A percentile compares a stretch with the other conserved stretches of the same genome.
These are phyloP conservation scores for Asclepias syriaca DNA, from an alignment of 257 asterid genomes.

Conservation along the genomic window DNA sequence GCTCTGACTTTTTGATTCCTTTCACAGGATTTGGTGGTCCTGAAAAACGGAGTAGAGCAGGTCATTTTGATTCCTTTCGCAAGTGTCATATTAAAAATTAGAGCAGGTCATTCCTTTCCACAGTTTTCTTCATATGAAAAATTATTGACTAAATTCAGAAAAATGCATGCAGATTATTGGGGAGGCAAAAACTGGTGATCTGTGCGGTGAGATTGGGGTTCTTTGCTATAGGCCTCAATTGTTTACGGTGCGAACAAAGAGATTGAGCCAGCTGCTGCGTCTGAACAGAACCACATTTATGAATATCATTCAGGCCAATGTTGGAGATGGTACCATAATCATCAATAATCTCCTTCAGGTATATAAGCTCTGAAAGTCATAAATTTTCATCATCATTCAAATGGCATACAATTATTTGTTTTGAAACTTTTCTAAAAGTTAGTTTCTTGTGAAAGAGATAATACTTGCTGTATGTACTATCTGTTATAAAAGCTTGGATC, in stretches of 20 bases:
- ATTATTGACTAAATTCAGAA: neutral
- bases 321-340: conserved; percentile 81
- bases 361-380: neutral
- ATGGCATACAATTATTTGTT: neutral
- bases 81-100: conserved; percentile 26
- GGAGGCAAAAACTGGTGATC: conserved; percentile 73
- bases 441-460: neutral
- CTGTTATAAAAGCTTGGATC: neutral
- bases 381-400: neutral
- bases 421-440: neutral
- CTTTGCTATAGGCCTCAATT: conserved; percentile 86
- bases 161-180: conserved; percentile 61
- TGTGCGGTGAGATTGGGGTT: conserved; percentile 90
- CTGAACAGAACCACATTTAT: conserved; percentile 69
- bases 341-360: conserved; percentile 94
- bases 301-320: conserved; percentile 79
- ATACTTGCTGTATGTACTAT: neutral
- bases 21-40: conserved; percentile 34
- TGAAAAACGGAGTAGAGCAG: conserved; percentile 49
- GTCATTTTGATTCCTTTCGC: conserved; percentile 12
- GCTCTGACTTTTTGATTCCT: conserved; percentile 16
- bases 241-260: conserved; percentile 77
- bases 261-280: conserved; percentile 71
- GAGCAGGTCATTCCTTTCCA: neutral
- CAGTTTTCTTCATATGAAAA: neutral